Base-by-base conservation (phyloP, 2,329 filamentous ascomycete genomes). In the Fusarium secorum region DNA sequence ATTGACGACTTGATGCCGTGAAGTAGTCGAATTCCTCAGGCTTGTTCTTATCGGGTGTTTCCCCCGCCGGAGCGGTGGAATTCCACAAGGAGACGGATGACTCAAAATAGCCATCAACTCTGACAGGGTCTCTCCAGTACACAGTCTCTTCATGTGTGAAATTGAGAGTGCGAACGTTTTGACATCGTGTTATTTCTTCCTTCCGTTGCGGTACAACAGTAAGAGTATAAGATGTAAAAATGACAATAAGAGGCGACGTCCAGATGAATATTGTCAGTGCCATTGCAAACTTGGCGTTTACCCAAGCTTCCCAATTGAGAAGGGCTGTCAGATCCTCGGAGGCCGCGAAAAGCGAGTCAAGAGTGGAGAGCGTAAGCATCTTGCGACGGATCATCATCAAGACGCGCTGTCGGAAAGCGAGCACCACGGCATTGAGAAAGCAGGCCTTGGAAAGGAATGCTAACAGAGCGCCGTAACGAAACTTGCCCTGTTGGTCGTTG, bases 331-430 rank as follows among this genome's bases (percentile, higher is more conserved):
- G 55, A 49, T 76, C 73, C 33, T 76, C 73, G 7, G 71, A 70
- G 7, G 74, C 72, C 3, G 73, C 73, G 24, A 76, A 76, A 11
- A 76, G 73, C 1, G 74, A 76, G 65, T 76, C 74, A 24, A 76
- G 73, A 11, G 74, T 76, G 11, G 65, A 68, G 13, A 76, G 56
- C 20, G 69, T 72, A 18, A 76, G 69, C 49, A 75, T 73, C 56
- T 75, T 76, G 49, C 69, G 71, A n/a, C 74, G 73, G 36, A 76
- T 74, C 71, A 75, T 74, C 74, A 74, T 73, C 56, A 76, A 64
- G 7, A 75, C 74, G 22, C 72, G 61, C 22, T 76, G 74, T 20
- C 72, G 74, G 38, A 75, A 75, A 13, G 74, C 74, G 4, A 76
- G 52, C 6, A 76, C 71, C 14, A 73, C 74, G 4, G 74, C 71